Percentiles rank a stretch among this genome's conserved stretches.
phyloP scores from a whole-genome alignment of 176 grass and related monocot genomes.

The Lolium multiflorum region DNA sequence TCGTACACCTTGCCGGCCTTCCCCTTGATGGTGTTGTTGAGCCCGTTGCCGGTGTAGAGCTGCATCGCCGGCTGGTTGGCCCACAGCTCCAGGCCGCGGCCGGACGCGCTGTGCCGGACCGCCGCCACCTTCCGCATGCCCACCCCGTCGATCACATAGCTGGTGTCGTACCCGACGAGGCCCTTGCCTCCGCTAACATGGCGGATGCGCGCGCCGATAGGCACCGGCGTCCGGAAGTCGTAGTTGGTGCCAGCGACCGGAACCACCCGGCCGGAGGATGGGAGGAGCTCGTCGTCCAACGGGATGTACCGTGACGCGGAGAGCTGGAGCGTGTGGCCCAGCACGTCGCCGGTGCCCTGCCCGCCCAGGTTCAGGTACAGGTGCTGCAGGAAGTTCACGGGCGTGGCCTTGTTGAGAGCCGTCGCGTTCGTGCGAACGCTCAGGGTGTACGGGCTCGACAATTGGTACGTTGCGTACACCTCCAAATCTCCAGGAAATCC shows the following conservation, averaged over 20 bases:
- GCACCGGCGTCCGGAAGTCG: slow-evolving; percentile 54
- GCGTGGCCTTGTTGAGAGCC: slow-evolving; percentile 65
- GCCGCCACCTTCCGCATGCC: slow-evolving; percentile 58
- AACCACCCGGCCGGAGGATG: slow-evolving; percentile 58
- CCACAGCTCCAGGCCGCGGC: slow-evolving; percentile 62
- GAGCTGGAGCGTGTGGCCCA: slow-evolving; percentile 66
- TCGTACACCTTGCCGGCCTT: slow-evolving; percentile 60
- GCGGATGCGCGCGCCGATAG: slow-evolving; percentile 60
- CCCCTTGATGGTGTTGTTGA: slow-evolving; percentile 57
- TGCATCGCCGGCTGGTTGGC: slow-evolving; percentile 34
- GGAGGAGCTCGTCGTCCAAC: slow-evolving; percentile 52
- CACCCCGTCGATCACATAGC: slow-evolving; percentile 54
- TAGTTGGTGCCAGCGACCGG: slow-evolving; percentile 63
- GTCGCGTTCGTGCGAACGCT: slow-evolving; percentile 59
- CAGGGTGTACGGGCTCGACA: slow-evolving; percentile 54
- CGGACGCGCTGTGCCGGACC: slow-evolving; percentile 49
- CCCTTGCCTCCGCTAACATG: slow-evolving; percentile 32
- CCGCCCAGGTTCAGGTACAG: slow-evolving; percentile 82
- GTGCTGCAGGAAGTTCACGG: slow-evolving; percentile 76
- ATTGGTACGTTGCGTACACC: slow-evolving; percentile 74
- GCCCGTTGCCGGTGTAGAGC: slow-evolving; percentile 62
- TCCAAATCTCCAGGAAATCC: slow-evolving; percentile 79
- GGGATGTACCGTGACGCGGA: slow-evolving; percentile 54
- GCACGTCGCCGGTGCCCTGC: slow-evolving; percentile 59
- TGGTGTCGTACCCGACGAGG: slow-evolving; percentile 60